These are phyloP conservation scores for Suillus clintonianus DNA, from an alignment of 768 basidiomycete genomes.

Conservation along the genomic window DNA sequence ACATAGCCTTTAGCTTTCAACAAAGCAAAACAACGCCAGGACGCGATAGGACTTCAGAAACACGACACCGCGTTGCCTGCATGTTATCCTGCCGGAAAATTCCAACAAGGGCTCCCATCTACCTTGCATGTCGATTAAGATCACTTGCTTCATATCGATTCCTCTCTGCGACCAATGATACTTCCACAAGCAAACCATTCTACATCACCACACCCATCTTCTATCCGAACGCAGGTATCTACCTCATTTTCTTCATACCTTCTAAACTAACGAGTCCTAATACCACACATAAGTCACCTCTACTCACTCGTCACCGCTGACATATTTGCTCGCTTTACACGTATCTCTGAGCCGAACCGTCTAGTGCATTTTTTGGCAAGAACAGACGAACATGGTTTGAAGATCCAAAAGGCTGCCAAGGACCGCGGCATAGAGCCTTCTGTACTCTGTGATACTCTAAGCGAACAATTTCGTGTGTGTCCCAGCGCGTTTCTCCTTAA, in stretches of 20 bases:
- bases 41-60: neutral
- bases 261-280: constrained; percentile 33
- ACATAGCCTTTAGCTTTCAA: neutral
- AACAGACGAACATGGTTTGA: constrained; percentile 91
- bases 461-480: constrained; percentile 74
- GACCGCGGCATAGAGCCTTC: constrained; percentile 52
- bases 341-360: constrained; percentile 52
- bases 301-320: constrained; percentile 81
- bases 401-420: constrained; percentile 84
- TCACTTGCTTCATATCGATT: neutral
- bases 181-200: constrained; percentile 53
- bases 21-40: neutral
- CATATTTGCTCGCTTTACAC: constrained; percentile 72
- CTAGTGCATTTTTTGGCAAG: constrained; percentile 72
- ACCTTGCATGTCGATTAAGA: neutral
- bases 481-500: neutral
- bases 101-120: neutral
- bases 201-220: constrained; percentile 93
- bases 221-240: constrained; percentile 82
- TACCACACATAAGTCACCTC: constrained; percentile 88
- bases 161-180: neutral
- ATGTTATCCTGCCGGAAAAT: neutral
- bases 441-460: constrained; percentile 73
- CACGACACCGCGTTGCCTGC: neutral
- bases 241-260: neutral